Evolutionary conservation across 2,329 filamentous ascomycete species (phyloP), one percentile per base, ranked within the genome.

Genomic region (Macrophomina pseudophaseolina): DNA sequence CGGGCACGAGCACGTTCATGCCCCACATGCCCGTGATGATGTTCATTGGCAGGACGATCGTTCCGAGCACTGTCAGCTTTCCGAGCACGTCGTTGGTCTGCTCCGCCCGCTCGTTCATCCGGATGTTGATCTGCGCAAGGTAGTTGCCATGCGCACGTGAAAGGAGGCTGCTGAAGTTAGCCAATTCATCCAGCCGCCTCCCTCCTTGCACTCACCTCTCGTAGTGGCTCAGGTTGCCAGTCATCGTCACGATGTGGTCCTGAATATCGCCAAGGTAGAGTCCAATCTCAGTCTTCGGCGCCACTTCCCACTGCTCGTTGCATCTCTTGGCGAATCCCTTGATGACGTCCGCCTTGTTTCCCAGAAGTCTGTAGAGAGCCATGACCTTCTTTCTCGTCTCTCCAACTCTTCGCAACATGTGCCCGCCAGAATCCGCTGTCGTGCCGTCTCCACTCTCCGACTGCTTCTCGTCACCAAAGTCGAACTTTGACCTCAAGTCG

Each of bases 201-300:
- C 30, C 11, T 44, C 4, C 12, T 16, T 38, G 46, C 18, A 83
- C 89, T 74, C 83, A 95, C 92, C 94, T 97, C 80, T 99, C 95
- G 74, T 98, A 98, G 77, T 99, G 95, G 71, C 90, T 91, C 75
- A 99, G 81, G 76, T 98, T 99, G 62, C 91, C 92, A 44, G 94
- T 98, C 95, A 99, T 99, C 69, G 95, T 99, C 72, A 99, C 90
- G 72, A 99, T 98, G 77, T 99, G 95, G 82, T 99, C 95, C 79
- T 99, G 95, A 70, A 99, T 99, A 81, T 99, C 95, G 69, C 95
- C 95, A 67, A 99, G 83, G 79, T 98, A 99, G 64, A 99, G 81
- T n/a, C 95, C 95, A 76, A 99, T 98, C 77, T 99, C 95, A 40
- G 91, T 95, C 69, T 94, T 87, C 11, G 95, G 95, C 5, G 95